Evolutionary conservation across 1,284 basidiomycete genomes (phyloP).

Genomic region (Trichosporon sp.): DNA sequence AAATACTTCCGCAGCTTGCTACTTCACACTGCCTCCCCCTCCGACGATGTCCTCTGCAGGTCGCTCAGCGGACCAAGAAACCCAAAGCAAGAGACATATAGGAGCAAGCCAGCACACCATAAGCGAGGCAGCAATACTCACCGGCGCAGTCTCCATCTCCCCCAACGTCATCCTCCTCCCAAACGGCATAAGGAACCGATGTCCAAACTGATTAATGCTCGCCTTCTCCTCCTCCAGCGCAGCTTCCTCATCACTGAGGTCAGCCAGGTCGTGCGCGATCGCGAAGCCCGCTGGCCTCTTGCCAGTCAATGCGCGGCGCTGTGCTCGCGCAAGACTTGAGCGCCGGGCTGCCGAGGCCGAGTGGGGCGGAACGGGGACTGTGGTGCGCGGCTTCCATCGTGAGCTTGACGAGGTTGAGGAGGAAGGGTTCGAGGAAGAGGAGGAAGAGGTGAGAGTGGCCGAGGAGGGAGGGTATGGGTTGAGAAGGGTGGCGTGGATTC

Average conservation of each 20-base stretch:
- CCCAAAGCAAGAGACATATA: too few relatives aligned
- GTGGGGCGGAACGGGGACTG: not conserved
- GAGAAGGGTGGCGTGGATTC: conserved; percentile 20
- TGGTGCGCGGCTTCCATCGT: not conserved
- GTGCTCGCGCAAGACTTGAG: conserved; percentile 17
- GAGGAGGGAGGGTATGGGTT: not conserved
- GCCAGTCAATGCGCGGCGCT: conserved; percentile 31
- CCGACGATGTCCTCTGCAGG: not conserved
- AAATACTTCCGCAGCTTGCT: too few relatives aligned
- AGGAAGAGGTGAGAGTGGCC: too few relatives aligned
- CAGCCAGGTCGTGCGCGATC: conserved; percentile 28
- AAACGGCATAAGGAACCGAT: conserved; percentile 41
- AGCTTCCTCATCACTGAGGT: conserved; percentile 38
- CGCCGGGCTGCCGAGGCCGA: not conserved
- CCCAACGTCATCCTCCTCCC: conserved; percentile 42
- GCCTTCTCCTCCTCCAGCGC: conserved; percentile 33
- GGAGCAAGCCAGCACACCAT: too few relatives aligned
- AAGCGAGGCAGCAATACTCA: too few relatives aligned
- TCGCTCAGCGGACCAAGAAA: too few relatives aligned
- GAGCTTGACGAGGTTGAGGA: not conserved
- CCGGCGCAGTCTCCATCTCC: conserved; percentile 42
- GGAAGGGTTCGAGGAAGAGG: not conserved
- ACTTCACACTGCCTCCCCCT: not conserved
- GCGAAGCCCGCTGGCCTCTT: conserved; percentile 27
- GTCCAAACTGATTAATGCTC: conserved; percentile 38